Conservation (phyloP, 768 basidiomycete species). For the Russula olivacea region DNA sequence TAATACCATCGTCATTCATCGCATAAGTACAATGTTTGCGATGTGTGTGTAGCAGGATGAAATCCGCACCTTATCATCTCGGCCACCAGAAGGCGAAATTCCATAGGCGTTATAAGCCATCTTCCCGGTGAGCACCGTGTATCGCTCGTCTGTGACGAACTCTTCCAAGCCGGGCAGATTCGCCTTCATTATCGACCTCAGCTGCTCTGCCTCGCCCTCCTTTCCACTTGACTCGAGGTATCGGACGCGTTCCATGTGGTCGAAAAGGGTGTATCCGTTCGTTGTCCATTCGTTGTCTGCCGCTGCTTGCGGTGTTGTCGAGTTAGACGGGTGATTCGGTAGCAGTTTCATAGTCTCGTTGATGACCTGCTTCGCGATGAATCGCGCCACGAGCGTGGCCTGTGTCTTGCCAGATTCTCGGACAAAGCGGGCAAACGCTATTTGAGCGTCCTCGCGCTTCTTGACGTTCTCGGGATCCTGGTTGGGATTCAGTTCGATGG, state of each 20-base stretch:
- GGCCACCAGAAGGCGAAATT: slow-evolving; percentile 57
- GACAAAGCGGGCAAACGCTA: slow-evolving; percentile 50
- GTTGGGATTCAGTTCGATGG: slow-evolving; percentile 36
- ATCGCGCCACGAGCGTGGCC: slow-evolving; percentile 60
- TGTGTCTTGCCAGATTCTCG: slow-evolving; percentile 42
- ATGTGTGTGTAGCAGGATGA: neutral
- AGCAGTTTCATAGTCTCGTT: slow-evolving; percentile 56
- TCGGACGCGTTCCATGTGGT: slow-evolving; percentile 72
- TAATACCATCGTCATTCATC: neutral
- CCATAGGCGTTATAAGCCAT: slow-evolving; percentile 77
- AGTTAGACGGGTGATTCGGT: slow-evolving; percentile 21
- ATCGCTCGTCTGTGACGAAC: slow-evolving; percentile 58
- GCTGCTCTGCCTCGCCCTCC: slow-evolving; percentile 44
- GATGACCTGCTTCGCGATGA: slow-evolving; percentile 66
- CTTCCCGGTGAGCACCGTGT: slow-evolving; percentile 57
- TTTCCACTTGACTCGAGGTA: slow-evolving; percentile 52
- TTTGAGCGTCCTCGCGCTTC: slow-evolving; percentile 53
- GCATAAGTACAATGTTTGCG: neutral
- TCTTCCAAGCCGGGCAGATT: slow-evolving; percentile 70
- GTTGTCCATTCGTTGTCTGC: slow-evolving; percentile 35
- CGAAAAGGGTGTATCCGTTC: slow-evolving; percentile 56
- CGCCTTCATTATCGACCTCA: slow-evolving; percentile 49
- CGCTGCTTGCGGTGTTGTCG: slow-evolving; percentile 14
- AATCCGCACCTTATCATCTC: slow-evolving; percentile 57
- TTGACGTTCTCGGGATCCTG: slow-evolving; percentile 34